Percentiles rank a stretch among this genome's conserved stretches.
phyloP scores from a whole-genome alignment of 225 moss, liverwort and hornwort genomes.

The Physcomitrellopsis africana region DNA sequence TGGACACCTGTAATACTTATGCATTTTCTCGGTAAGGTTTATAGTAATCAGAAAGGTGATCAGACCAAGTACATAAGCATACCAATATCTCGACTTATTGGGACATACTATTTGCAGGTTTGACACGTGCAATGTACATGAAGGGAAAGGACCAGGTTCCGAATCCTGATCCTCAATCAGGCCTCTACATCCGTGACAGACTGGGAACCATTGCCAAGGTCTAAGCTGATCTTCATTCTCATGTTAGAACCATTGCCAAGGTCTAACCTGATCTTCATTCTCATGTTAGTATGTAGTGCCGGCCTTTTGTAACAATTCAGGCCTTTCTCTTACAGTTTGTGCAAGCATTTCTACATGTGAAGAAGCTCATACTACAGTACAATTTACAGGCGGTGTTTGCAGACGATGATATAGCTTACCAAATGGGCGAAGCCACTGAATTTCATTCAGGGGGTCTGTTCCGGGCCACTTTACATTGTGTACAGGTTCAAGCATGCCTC shows the following conservation, averaged over 20 bases:
- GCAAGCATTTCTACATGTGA: constrained; percentile 22
- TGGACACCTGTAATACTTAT: neutral
- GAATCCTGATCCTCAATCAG: constrained; percentile 82
- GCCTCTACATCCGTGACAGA: constrained; percentile 84
- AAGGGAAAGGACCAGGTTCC: constrained; percentile 53
- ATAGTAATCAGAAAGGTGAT: neutral
- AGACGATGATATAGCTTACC: constrained; percentile 81
- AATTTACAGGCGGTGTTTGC: constrained; percentile 74
- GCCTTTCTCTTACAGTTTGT: constrained; percentile 2
- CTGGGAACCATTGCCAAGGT: constrained; percentile 79
- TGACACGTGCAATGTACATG: constrained; percentile 91
- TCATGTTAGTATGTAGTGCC: neutral
- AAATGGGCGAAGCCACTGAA: constrained; percentile 95
- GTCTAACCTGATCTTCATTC: constrained; percentile 43
- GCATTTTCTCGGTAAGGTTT: neutral
- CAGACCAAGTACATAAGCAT: neutral
- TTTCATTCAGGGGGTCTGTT: constrained; percentile 79
- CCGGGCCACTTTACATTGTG: constrained; percentile 93
- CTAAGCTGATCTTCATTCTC: constrained; percentile 24
- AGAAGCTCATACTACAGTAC: constrained; percentile 24
- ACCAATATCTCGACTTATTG: constrained; percentile 17
- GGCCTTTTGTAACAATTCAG: neutral
- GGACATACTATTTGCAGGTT: constrained; percentile 55
- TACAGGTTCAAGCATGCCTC: constrained; percentile 55
- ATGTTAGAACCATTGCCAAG: constrained; percentile 57